Evolutionary conservation across 2,329 filamentous ascomycete genomes (phyloP), one percentile per base, ranked within the genome.

Genomic region (Paraconiothyrium brasiliense): DNA sequence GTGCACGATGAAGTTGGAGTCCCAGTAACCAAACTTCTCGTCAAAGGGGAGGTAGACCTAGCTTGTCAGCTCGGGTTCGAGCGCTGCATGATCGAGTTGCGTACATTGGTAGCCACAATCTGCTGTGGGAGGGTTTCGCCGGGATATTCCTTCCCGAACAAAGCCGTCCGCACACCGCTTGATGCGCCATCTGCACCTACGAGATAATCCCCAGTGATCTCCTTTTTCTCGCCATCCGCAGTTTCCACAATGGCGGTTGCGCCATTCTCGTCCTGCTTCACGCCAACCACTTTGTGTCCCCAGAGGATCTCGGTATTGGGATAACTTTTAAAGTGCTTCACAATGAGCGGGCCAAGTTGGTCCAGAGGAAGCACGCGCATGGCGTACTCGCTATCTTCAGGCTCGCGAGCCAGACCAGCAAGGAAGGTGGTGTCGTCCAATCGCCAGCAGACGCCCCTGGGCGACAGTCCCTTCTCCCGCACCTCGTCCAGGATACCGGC

Each of bases 21-120:
- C 85, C 58, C 81, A 76, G 66, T 81, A 88, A 30, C 81, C 83
- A 65, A 82, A 86, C 63, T 84, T 84, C 7, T 81, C 78, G 60
- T 89, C 87, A 65, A 87, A 85, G 13, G 75, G 73, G 62, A 89
- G 88, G 71, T 89, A 89, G 11, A 86, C 85, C 86, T 89, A 34
- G 62, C 43, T 3, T 8, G 44, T 70, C 39, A 63, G 60, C 41
- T 10, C 20, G 11, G 46, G 16, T 24, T 27, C 10, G 9, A 6
- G 3, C 22, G 13, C 2, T 14, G 22, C 48, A 20, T 27, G 39
- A 24, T 6, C 27, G 39, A 6, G 32, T 13, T 7, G 69, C 81
- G 71, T 67, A 86, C 86, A 77, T 90, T 89, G 6, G 87, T 89
- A 48, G 87, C 87, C 16, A 89, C 82, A 60, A 90, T 87, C 70